These are phyloP conservation scores for Punctularia strigosozonata DNA, from an alignment of 768 basidiomycete genomes.

Conservation along the genomic window DNA sequence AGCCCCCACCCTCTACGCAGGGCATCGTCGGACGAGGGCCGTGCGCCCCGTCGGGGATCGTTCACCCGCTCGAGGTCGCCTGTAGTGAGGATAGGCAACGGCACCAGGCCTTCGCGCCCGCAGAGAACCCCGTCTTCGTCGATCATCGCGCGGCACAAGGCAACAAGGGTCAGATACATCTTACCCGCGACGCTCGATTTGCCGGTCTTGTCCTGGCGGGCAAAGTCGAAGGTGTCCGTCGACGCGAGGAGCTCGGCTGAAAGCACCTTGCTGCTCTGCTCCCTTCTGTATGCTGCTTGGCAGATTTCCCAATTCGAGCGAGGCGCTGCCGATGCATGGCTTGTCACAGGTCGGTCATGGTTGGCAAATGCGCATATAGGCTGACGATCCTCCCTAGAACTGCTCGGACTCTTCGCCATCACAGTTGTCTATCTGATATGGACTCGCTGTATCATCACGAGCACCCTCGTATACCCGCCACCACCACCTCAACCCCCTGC, in stretches of 20 bases:
- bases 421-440: too few relatives aligned
- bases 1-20: too few relatives aligned
- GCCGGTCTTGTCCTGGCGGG: conserved; percentile 28
- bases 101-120: conserved; percentile 23
- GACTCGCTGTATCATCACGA: too few relatives aligned
- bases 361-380: too few relatives aligned
- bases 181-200: conserved; percentile 39
- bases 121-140: conserved; percentile 28
- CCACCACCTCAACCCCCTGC: too few relatives aligned
- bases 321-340: conserved; percentile 25
- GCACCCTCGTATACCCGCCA: too few relatives aligned
- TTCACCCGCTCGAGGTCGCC: conserved; percentile 74
- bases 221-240: conserved; percentile 37
- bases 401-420: too few relatives aligned
- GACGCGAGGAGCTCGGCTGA: conserved; percentile 56
- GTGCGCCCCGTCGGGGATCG: conserved; percentile 28
- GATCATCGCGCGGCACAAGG: conserved; percentile 30
- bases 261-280: conserved; percentile 50
- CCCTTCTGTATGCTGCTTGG: conserved; percentile 42
- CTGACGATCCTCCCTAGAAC: too few relatives aligned
- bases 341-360: conserved; percentile 37
- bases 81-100: conserved; percentile 23
- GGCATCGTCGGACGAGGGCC: too few relatives aligned
- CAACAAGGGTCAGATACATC: conserved; percentile 17
- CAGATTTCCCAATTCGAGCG: conserved; percentile 37